Base-by-base conservation (phyloP, 257 asterid species). In the Lavandula angustifolia region DNA sequence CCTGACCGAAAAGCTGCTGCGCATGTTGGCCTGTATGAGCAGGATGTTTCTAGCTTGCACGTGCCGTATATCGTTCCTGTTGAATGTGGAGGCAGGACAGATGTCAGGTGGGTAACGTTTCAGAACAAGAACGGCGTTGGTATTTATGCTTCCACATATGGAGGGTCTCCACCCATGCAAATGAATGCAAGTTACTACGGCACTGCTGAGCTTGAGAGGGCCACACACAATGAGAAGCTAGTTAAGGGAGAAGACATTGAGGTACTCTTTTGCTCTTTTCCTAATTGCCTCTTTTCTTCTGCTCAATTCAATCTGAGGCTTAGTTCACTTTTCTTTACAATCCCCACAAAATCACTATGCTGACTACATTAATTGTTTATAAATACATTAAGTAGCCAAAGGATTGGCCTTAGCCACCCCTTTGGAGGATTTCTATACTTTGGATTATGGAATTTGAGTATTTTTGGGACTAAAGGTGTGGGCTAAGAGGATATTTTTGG, bases 1-100 rank as follows among this genome's bases (percentile, higher is more conserved):
- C 97, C 99, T n/a, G 99, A 92, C 67, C 89, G 99, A 4, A 87
- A 87, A 82, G 82, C 87, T 65, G 94, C 96, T 55, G 97, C 99
- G 31, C 96, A 85, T 58, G 83, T 92, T 44, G 88, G 96, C 54
- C 60, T 78, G 33, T 86, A 89, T 22, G 85, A 82, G 80, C 77
- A 77, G 69, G 81, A 81, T 11, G 96, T 90, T 57, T 76, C 74
- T 4, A 81, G 84, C 81, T 63, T 92, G 96, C 96, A 92, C 40
- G 97, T 89, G 73, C 99, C 97, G 1, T 94, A 90, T 68, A 88
- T 86, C 61, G 80, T 87, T 58, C 97, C 97, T 0, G 86, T 75
- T 18, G 99, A 94, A 73, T 79, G 88, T 72, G 76, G 88, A 0
- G 99, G 99, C 14, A 69, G 97, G 70, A 76, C 97, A 10, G 99